Percentiles rank a stretch among this genome's conserved stretches.
phyloP scores from a whole-genome alignment of 1,284 basidiomycete species.

The Apiotrichum veenhuisii region DNA sequence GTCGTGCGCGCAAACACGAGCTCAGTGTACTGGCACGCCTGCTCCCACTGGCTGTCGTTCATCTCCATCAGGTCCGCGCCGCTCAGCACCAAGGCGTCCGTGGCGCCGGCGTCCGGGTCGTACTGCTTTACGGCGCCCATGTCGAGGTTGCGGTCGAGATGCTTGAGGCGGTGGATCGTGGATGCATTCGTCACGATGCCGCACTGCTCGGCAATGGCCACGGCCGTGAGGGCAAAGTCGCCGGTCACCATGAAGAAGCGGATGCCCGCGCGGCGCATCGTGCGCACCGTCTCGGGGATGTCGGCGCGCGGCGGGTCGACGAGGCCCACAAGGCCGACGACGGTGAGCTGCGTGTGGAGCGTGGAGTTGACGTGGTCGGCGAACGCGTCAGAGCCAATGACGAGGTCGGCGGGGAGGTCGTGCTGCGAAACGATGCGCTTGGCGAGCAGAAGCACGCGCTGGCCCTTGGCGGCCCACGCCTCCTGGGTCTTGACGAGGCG shows the following conservation, averaged over 20 bases:
- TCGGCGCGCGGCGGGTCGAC: conserved; percentile 63
- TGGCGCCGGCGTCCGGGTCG: conserved; percentile 22
- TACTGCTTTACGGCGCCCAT: conserved; percentile 19
- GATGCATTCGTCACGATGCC: conserved; percentile 58
- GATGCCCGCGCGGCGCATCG: conserved; percentile 60
- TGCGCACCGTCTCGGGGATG: conserved; percentile 55
- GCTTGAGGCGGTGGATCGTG: conserved; percentile 30
- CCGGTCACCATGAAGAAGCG: conserved; percentile 69
- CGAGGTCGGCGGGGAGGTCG: conserved; percentile 15
- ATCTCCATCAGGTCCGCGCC: conserved; percentile 57
- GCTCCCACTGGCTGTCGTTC: conserved; percentile 55
- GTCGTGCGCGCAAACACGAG: conserved; percentile 70
- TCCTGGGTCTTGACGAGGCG: conserved; percentile 52
- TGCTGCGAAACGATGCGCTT: conserved; percentile 38
- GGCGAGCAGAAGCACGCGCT: conserved; percentile 59
- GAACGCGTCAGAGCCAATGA: conserved; percentile 49
- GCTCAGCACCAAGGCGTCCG: conserved; percentile 53
- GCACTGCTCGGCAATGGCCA: conserved; percentile 60
- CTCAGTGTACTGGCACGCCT: conserved; percentile 59
- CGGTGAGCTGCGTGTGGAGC: conserved; percentile 53
- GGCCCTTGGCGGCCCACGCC: conserved; percentile 58
- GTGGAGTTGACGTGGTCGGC: conserved; percentile 36
- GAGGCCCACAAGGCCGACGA: conserved; percentile 63
- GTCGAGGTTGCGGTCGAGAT: conserved; percentile 43
- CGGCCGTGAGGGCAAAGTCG: conserved; percentile 53